Percentiles rank a stretch among this genome's conserved stretches.
Conservation (phyloP, 164 flowering plant species). For the Akebia trifoliata region DNA sequence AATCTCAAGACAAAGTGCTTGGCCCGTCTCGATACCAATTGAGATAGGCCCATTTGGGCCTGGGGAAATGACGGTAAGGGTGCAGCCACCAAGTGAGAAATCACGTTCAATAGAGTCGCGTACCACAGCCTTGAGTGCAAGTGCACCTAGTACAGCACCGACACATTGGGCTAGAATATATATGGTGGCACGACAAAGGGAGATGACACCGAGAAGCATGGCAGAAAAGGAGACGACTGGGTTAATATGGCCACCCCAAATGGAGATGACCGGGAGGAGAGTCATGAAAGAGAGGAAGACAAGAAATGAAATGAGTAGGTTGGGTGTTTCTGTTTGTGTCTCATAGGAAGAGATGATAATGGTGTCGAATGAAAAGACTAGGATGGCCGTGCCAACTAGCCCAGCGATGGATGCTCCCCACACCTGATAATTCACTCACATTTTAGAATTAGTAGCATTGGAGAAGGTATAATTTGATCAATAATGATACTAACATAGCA, state of each 20-base stretch:
- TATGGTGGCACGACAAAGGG: slow-evolving; percentile 36
- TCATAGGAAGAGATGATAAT: slow-evolving; percentile 39
- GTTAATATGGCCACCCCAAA: slow-evolving; percentile 60
- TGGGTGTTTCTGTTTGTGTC: slow-evolving; percentile 28
- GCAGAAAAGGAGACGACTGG: slow-evolving; percentile 44
- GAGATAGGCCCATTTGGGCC: slow-evolving; percentile 36
- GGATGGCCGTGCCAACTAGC: slow-evolving; percentile 45
- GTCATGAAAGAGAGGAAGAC: slow-evolving; percentile 27
- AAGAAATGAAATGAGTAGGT: slow-evolving; percentile 30
- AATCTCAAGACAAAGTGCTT: slow-evolving; percentile 46
- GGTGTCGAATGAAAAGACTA: slow-evolving; percentile 45
- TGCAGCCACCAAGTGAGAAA: too few species aligned
- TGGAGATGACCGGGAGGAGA: slow-evolving; percentile 44
- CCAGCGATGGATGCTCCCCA: slow-evolving; percentile 55
- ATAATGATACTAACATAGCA: too few species aligned
- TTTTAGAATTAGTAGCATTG: too few species aligned
- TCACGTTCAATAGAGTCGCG: slow-evolving; percentile 17
- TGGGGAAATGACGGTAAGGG: slow-evolving; percentile 31
- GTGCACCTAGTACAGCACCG: slow-evolving; percentile 44
- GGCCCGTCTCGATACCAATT: slow-evolving; percentile 30
- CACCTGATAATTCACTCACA: too few species aligned
- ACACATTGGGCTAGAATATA: slow-evolving; percentile 49
- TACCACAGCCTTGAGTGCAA: slow-evolving; percentile 44
- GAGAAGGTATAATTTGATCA: too few species aligned
- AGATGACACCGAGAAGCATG: slow-evolving; percentile 34